Conservation (phyloP, 2,329 filamentous ascomycete genomes). For the Aureobasidium leucospermi region DNA sequence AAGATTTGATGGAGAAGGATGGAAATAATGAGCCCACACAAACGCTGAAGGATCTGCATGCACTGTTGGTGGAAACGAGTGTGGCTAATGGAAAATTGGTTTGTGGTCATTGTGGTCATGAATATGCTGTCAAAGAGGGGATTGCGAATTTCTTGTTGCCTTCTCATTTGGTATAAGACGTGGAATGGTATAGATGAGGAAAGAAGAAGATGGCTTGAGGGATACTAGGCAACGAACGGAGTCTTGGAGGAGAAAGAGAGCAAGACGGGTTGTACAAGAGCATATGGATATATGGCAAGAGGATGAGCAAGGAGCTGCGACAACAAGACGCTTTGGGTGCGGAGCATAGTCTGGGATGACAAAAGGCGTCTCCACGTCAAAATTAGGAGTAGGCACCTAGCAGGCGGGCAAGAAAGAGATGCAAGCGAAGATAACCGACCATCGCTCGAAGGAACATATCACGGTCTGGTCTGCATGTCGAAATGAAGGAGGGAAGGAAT, state of each 20-base stretch:
- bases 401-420: too few relatives aligned
- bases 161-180: constrained; percentile 68
- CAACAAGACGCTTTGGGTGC: too few relatives aligned
- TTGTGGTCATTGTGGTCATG: constrained; percentile 85
- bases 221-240: background rate
- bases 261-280: background rate
- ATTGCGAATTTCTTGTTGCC: constrained; percentile 95
- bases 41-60: constrained; percentile 70
- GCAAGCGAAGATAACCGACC: too few relatives aligned
- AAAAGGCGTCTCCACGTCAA: too few relatives aligned
- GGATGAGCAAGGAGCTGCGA: background rate
- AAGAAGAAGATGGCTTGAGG: background rate
- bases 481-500: too few relatives aligned
- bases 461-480: too few relatives aligned
- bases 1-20: constrained; percentile 33
- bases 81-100: constrained; percentile 83
- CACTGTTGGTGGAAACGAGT: constrained; percentile 78
- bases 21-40: constrained; percentile 54
- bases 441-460: too few relatives aligned
- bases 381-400: too few relatives aligned
- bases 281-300: too few relatives aligned
- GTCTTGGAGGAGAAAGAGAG: background rate
- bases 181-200: too few relatives aligned
- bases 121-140: constrained; percentile 90
- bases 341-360: too few relatives aligned